These are phyloP conservation scores for Stephania japonica DNA, from an alignment of 164 flowering plant genomes.

Conservation along the genomic window DNA sequence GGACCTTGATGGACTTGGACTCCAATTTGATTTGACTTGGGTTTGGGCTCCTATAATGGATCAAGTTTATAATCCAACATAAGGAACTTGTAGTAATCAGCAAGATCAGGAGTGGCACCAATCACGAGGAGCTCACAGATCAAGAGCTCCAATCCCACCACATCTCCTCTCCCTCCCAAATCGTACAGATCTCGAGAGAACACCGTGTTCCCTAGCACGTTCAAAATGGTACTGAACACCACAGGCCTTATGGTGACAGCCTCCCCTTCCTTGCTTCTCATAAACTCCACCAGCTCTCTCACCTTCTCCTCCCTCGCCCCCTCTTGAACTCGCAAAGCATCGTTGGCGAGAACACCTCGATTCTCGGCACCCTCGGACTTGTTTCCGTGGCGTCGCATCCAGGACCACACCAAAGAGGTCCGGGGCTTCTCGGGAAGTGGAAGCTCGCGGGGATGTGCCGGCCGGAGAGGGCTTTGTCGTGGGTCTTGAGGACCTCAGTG, in stretches of 20 bases:
- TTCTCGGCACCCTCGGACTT: background rate
- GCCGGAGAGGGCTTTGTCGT: slow-evolving; percentile 9
- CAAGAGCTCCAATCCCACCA: background rate
- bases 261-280: background rate
- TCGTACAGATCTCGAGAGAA: background rate
- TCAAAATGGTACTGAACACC: background rate
- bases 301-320: background rate
- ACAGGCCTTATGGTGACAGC: background rate
- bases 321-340: background rate
- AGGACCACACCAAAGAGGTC: background rate
- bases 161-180: background rate
- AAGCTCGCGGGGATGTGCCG: slow-evolving; percentile 1
- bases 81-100: background rate
- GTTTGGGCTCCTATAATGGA: too few relatives aligned
- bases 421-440: background rate
- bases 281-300: background rate
- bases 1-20: too few relatives aligned
- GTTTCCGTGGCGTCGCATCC: slow-evolving; percentile 2
- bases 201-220: background rate
- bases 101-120: background rate
- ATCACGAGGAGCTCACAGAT: background rate
- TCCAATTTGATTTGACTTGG: too few relatives aligned
- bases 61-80: too few relatives aligned
- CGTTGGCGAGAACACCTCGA: background rate
- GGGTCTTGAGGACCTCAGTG: slow-evolving; percentile 16